Percentiles rank a stretch among this genome's conserved stretches.
Conservation (phyloP, 257 asterid species). For the Salvia splendens region DNA sequence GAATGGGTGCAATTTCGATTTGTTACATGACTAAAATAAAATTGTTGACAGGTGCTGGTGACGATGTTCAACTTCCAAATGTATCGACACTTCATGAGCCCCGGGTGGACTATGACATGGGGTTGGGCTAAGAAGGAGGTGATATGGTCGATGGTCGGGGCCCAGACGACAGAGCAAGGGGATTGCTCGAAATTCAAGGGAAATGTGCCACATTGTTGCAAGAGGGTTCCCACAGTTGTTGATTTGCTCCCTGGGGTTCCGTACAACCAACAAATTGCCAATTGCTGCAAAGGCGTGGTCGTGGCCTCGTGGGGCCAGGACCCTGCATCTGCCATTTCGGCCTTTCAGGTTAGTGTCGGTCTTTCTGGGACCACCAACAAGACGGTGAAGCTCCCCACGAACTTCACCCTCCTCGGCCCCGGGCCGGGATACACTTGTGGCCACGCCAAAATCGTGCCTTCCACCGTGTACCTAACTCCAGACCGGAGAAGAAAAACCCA, state of each 20-base stretch:
- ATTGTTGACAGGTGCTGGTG: neutral
- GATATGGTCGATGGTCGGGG: conserved; percentile 21
- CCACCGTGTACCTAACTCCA: neutral
- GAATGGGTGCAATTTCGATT: neutral
- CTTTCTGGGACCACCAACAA: conserved; percentile 9
- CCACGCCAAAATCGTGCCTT: conserved; percentile 12
- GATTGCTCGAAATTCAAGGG: conserved; percentile 23
- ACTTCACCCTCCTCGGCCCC: conserved; percentile 11
- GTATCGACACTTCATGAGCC: conserved; percentile 20
- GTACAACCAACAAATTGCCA: conserved; percentile 12
- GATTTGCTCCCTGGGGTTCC: conserved; percentile 18
- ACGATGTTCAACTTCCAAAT: conserved; percentile 8
- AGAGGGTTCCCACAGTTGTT: conserved; percentile 4
- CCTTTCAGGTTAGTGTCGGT: conserved; percentile 12
- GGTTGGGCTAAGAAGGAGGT: conserved; percentile 25
- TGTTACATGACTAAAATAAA: neutral
- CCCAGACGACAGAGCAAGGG: conserved; percentile 15
- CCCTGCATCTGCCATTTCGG: neutral
- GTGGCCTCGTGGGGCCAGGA: conserved; percentile 21
- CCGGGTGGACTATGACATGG: conserved; percentile 20
- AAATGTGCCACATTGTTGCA: conserved; percentile 17
- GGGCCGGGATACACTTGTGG: conserved; percentile 5
- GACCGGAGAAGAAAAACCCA: conserved; percentile 6
- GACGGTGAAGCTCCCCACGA: neutral
- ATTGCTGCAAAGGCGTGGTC: conserved; percentile 22